Evolutionary conservation across 371 early-diverging fungal genomes (phyloP).

Genomic region (Mucor ambiguus): DNA sequence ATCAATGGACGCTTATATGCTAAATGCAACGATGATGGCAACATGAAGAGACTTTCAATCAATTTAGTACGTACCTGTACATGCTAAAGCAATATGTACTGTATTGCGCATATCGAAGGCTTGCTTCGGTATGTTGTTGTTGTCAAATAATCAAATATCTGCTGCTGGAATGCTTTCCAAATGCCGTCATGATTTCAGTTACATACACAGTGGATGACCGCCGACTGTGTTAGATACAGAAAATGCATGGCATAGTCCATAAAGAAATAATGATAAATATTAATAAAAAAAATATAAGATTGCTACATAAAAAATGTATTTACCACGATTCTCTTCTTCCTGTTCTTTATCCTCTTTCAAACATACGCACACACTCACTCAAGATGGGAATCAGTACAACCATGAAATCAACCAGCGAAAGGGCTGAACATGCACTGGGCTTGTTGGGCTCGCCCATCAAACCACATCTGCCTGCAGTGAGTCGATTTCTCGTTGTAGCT

Average conservation of each 20-base stretch:
- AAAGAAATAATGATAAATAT: constrained; percentile 20
- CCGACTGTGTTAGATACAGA: too few relatives aligned
- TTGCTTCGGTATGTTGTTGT: constrained; percentile 2
- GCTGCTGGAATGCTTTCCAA: background rate
- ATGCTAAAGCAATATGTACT: too few relatives aligned
- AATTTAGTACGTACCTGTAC: background rate
- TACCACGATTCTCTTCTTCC: background rate
- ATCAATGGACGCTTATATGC: background rate
- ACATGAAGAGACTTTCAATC: too few relatives aligned
- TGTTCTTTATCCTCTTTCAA: background rate
- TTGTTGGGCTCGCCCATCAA: constrained; percentile 77
- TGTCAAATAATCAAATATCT: background rate
- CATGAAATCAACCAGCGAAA: constrained; percentile 26
- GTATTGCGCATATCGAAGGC: background rate
- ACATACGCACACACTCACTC: background rate
- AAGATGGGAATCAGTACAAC: constrained; percentile 9
- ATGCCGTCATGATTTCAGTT: background rate
- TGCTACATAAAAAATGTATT: background rate
- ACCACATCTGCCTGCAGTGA: constrained; percentile 37
- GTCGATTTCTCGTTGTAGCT: constrained; percentile 36
- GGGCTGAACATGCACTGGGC: constrained; percentile 79
- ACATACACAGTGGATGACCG: too few relatives aligned
- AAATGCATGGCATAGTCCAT: constrained; percentile 4
- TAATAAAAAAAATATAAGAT: background rate
- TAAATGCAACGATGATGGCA: too few relatives aligned